Percentiles rank a stretch among this genome's conserved stretches.
Conservation (phyloP, 2,329 filamentous ascomycete genomes). For the Aspergillus viridinutans region DNA sequence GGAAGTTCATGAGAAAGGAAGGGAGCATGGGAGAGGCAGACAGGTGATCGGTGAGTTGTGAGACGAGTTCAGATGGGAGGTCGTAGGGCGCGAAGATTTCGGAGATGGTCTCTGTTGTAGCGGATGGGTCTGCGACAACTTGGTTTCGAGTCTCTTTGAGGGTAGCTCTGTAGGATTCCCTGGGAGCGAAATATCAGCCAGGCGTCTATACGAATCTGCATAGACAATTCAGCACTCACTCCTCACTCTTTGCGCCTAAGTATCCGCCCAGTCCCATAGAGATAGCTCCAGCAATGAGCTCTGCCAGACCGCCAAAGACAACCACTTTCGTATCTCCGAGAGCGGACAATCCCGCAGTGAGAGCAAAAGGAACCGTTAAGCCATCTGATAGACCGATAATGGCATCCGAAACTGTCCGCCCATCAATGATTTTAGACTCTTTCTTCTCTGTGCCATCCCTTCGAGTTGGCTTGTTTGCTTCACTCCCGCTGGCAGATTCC, state of each 20-base stretch:
- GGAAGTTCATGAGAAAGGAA: conserved; percentile 41
- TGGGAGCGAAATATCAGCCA: conserved; percentile 7
- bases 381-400: conserved; percentile 76
- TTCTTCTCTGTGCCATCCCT: conserved; percentile 19
- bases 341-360: conserved; percentile 64
- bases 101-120: conserved; percentile 28
- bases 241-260: conserved; percentile 55
- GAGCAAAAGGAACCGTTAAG: conserved; percentile 73
- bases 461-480: conserved; percentile 6
- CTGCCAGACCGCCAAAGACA: conserved; percentile 68
- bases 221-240: conserved; percentile 21
- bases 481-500: conserved; percentile 13
- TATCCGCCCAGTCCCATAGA: conserved; percentile 75
- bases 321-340: conserved; percentile 63
- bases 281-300: conserved; percentile 71
- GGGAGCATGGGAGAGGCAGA: conserved; percentile 34
- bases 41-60: conserved; percentile 34
- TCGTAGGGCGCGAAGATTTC: conserved; percentile 40
- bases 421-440: conserved; percentile 28
- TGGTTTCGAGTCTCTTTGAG: conserved; percentile 33
- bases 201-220: neutral
- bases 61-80: conserved; percentile 31
- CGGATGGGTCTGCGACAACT: conserved; percentile 27
- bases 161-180: conserved; percentile 39
- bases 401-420: conserved; percentile 49